Base-by-base conservation (phyloP, 2,329 filamentous ascomycete genomes). In the Phoma sp. region DNA sequence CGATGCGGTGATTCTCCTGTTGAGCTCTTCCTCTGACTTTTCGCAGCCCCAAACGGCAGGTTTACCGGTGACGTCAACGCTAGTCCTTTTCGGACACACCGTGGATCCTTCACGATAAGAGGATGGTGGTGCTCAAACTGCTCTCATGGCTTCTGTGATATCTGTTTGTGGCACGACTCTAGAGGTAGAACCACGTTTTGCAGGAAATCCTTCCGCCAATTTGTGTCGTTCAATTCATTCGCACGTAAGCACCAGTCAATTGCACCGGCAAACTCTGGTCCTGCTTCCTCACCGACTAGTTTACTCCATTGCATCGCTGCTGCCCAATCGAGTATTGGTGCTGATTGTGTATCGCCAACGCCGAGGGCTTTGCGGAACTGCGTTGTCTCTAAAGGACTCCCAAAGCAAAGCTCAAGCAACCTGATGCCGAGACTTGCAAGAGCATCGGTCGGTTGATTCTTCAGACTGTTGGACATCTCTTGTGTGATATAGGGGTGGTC, bases 71-170 rank as follows among this genome's bases (percentile, higher is more conserved):
- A 54, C 51, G 51, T 54, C 39, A 49, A 10, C 23, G 17, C 45
- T 49, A 54, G 28, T 34, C 33, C 3, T 7, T 25, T 25, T 33
- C 17, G 1, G 29, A 33, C 4, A 4, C 15, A 5, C 11, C 28
- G 33, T 36, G 28, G 51, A 7, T 36, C 39, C 9, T 45, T 25
- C 28, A 73, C 62, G 17, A 69, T 32, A 23, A 43, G 42, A 4
- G 25, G 3, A 7, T 28, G 37, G n/a, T 38, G 38, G 38, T 43
- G 42, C 42, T 45, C 26, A 38, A n/a, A 20, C 14, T 12, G 23
- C 7, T 28, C n/a, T 17, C 28, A 28, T 14, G 23, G 6, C 20
- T 28, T 49, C 17, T 33, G 25, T 23, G 18, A 47, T 10, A 25
- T 11, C 23, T 38, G 47, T 4, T 14, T 34, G 20, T 26, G 21